Evolutionary conservation across 208 protist genomes (phyloP).

Genomic region (Wallacemonas sp.): DNA sequence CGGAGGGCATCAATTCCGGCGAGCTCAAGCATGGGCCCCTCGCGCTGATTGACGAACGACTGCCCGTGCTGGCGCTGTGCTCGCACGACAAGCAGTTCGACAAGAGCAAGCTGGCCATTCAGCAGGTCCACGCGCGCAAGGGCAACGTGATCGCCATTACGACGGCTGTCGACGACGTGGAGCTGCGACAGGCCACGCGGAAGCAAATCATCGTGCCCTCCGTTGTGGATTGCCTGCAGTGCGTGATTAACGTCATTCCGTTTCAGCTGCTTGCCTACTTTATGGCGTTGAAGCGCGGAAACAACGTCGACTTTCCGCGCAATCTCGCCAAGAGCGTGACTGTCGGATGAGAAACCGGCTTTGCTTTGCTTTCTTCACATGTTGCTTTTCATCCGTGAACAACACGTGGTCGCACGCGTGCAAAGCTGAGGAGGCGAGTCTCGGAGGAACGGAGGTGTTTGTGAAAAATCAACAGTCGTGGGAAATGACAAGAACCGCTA

Average conservation of each 20-base stretch:
- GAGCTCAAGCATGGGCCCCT: constrained; percentile 98
- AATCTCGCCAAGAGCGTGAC: constrained; percentile 98
- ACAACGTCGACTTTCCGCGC: constrained; percentile 94
- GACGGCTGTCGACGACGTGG: constrained; percentile 46
- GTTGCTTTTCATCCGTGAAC: too few species aligned
- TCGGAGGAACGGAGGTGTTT: too few species aligned
- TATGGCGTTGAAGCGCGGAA: constrained; percentile 88
- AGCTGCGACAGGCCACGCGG: constrained; percentile 40
- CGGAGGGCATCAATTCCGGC: constrained; percentile 95
- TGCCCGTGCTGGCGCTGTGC: constrained; percentile 93
- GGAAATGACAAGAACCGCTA: too few species aligned
- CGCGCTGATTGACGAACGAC: constrained; percentile 94
- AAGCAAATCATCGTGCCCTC: constrained; percentile 68
- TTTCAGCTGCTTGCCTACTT: constrained; percentile 97
- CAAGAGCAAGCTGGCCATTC: constrained; percentile 82
- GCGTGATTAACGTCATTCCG: constrained; percentile 94
- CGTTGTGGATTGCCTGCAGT: constrained; percentile 90
- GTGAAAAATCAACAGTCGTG: too few species aligned
- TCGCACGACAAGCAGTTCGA: constrained; percentile 74
- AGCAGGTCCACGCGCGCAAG: constrained; percentile 89
- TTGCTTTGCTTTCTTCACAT: too few species aligned
- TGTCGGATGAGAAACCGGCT: constrained; percentile 56
- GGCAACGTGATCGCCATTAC: constrained; percentile 83
- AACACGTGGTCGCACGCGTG: too few species aligned
- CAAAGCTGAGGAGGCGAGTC: too few species aligned